Evolutionary conservation across 768 basidiomycete species (phyloP).

Genomic region (Naganishia onofrii): DNA sequence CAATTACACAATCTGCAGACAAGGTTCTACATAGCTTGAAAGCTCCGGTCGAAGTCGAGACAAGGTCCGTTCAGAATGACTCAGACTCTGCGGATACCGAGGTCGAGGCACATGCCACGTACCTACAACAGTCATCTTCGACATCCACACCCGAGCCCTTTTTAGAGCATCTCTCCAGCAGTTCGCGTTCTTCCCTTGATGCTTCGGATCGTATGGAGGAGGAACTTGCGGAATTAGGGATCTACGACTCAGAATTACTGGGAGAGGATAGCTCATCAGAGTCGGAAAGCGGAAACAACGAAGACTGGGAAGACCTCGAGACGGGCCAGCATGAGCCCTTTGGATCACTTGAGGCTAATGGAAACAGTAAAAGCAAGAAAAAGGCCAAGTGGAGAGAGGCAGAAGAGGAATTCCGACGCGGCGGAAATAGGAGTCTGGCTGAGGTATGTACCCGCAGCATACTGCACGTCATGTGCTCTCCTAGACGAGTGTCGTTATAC

Average conservation of each 20-base stretch:
- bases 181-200: conserved; percentile 9
- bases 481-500: background rate
- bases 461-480: background rate
- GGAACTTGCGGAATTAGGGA: conserved; percentile 24
- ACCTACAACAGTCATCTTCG: background rate
- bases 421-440: conserved; percentile 20
- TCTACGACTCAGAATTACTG: conserved; percentile 20
- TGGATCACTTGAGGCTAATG: background rate
- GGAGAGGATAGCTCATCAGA: conserved; percentile 10
- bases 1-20: too few species aligned
- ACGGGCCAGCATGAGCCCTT: background rate
- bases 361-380: background rate
- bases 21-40: background rate
- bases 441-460: background rate
- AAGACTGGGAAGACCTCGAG: conserved; percentile 27
- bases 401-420: conserved; percentile 23
- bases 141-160: conserved; percentile 6
- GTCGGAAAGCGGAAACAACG: conserved; percentile 10
- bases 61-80: conserved; percentile 1
- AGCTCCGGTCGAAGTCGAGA: background rate
- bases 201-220: background rate
- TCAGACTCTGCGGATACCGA: background rate
- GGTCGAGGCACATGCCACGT: background rate
- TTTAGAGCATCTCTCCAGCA: conserved; percentile 27
- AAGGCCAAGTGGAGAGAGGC: conserved; percentile 28